Conservation (phyloP, 768 basidiomycete species). For the Gloeophyllum trabeum region DNA sequence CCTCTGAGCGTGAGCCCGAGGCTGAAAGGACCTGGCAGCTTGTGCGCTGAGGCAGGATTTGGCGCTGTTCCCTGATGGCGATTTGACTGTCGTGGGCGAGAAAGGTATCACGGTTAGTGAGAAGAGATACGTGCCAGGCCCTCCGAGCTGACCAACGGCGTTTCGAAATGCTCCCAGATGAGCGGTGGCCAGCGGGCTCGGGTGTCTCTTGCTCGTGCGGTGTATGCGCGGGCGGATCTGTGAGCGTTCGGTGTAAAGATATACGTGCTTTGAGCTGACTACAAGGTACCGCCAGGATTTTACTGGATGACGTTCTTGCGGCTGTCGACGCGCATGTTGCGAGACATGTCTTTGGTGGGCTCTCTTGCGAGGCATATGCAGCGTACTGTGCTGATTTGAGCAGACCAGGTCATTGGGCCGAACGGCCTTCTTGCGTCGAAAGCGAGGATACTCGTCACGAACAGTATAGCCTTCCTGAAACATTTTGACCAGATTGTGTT, state of each 20-base stretch:
- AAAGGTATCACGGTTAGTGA: slow-evolving; percentile 36
- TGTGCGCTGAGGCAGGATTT: slow-evolving; percentile 83
- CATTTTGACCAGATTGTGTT: slow-evolving; percentile 68
- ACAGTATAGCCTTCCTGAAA: slow-evolving; percentile 74
- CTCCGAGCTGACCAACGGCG: no score
- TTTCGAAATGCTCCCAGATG: no score
- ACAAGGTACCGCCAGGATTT: slow-evolving; percentile 35
- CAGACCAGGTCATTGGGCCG: slow-evolving; percentile 82
- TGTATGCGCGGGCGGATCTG: slow-evolving; percentile 88
- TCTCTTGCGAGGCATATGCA: not conserved
- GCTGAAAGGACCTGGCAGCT: slow-evolving; percentile 25
- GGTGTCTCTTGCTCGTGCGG: slow-evolving; percentile 75
- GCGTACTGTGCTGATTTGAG: slow-evolving; percentile 1
- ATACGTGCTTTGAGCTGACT: no score
- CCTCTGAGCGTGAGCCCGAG: not conserved
- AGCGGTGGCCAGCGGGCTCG: slow-evolving; percentile 83
- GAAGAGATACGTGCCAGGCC: no score
- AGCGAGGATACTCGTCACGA: slow-evolving; percentile 79
- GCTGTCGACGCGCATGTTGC: slow-evolving; percentile 84
- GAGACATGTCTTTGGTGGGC: slow-evolving; percentile 68
- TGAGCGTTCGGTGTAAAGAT: slow-evolving; percentile 21
- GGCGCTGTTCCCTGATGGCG: slow-evolving; percentile 68
- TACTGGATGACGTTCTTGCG: slow-evolving; percentile 86
- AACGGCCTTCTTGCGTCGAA: slow-evolving; percentile 73
- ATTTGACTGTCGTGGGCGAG: slow-evolving; percentile 79